Evolutionary conservation across 1,284 basidiomycete genomes (phyloP), one percentile per base, ranked within the genome.

Genomic region (Leccinum subfulvum): DNA sequence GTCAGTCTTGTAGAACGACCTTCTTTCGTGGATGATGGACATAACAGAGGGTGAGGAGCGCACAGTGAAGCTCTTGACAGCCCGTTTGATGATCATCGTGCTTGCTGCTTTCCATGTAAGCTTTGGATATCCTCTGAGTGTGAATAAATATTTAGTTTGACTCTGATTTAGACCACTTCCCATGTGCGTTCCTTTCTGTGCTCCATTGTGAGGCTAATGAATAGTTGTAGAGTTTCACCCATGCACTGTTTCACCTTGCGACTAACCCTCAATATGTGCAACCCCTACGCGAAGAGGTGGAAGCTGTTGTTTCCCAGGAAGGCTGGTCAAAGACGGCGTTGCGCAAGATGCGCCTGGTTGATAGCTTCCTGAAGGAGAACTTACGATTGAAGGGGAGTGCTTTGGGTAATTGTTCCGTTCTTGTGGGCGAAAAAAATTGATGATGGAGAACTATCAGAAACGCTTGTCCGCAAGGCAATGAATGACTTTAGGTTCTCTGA

Each of bases 321-420:
- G 82, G 82, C 1, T 82, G 82, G 81, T 76, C 80, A 4, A 82
- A 80, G 64, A 66, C 61, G 0, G 74, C 77, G 0, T 60, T 83
- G 37, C 70, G 64, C 41, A 78, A 77, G 56, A 79, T 84, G 79
- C 67, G 66, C 56, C 80, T 77, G 63, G 58, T 82, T 3, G 82
- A 84, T 67, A 84, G 82, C 64, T 81, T 84, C 67, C 33, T 84
- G 26, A 76, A 73, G 55, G 82, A 84, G 66, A 71, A 74, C 2
- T 73, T 77, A 59, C 74, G 82, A 1, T 52, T 76, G 16, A 68
- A 75, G 37, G 74, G 76, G 0, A 57, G 75, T 4, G 64, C 60
- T 51, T 23, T 64, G 16, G 37, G 78, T 76, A 68, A 74, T 72
- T 18, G 6, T 5, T 26, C 58, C 5, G 7, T 39, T 26, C 51